These are phyloP conservation scores for Nigrospora osmanthi DNA, from an alignment of 2,329 filamentous ascomycete species.

Conservation along the genomic window DNA sequence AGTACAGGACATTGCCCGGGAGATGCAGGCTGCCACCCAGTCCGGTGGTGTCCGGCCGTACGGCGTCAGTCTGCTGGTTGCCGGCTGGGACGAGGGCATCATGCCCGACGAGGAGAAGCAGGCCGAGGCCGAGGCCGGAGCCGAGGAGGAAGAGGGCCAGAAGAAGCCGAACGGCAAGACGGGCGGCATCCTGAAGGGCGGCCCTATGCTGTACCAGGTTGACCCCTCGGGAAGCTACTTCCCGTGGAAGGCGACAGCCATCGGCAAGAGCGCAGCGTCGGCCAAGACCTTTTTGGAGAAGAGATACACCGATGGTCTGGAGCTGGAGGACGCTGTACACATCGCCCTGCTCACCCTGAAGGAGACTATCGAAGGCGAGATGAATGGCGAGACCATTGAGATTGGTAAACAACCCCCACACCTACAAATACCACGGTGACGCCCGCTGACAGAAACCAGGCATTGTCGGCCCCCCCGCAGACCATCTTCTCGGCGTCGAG, in stretches of 20 bases:
- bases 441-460: constrained; percentile 43
- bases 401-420: constrained; percentile 58
- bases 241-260: constrained; percentile 98
- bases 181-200: constrained; percentile 89
- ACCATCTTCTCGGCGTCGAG: constrained; percentile 86
- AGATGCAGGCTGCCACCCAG: constrained; percentile 98
- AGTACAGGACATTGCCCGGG: constrained; percentile 93
- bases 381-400: constrained; percentile 98
- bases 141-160: constrained; percentile 43
- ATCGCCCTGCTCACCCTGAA: constrained; percentile 96
- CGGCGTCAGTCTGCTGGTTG: constrained; percentile 89
- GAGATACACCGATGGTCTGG: constrained; percentile 93
- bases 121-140: constrained; percentile 42
- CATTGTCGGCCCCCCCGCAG: constrained; percentile 89
- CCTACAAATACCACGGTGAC: not conserved
- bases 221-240: constrained; percentile 99
- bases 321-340: constrained; percentile 96
- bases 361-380: constrained; percentile 98
- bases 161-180: constrained; percentile 77
- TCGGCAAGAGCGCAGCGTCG: constrained; percentile 96
- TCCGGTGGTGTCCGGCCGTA: constrained; percentile 96
- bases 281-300: constrained; percentile 99
- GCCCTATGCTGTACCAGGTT: constrained; percentile 96
- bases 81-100: constrained; percentile 96
- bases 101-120: constrained; percentile 71